Base-by-base conservation (phyloP, 2,329 filamentous ascomycete genomes). In the Verticillium isaacii region DNA sequence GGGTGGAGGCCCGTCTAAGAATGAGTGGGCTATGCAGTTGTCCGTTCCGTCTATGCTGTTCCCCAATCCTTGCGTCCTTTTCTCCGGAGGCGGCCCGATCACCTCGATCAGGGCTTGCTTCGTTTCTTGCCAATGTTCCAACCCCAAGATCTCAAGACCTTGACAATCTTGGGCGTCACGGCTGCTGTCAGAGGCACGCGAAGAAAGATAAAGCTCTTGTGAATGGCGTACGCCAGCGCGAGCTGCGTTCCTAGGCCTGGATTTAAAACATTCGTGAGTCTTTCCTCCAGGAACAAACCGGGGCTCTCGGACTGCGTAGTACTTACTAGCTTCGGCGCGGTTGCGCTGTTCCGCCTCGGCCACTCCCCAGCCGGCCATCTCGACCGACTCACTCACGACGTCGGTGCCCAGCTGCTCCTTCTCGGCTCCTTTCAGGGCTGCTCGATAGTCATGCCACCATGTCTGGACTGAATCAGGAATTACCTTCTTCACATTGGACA, bases 161-260 rank as follows among this genome's bases (percentile, higher is more conserved):
- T 96, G 70, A 97, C 95, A n/a, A 98, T 89, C 77, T 96, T 97
- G 1, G 95, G 95, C 9, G 92, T 93, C 37, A 98, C 83, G 2
- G 93, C 94, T 14, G 92, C 93, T 1, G 95, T 95, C 66, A 98
- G 78, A 9, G 95, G 95, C 11, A 99, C 92, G n/a, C 95, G 87
- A 67, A 98, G 76, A 75, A 99, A 97, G 70, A 99, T 97, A 75
- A 98, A 92, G 68, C 91, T 96, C 79, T 99, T 99, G 82, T 99
- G 95, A 62, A 99, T 92, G 32, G 94, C 94, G 72, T 99, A 99
- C 14, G 95, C 95, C 57, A 99, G 84, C 17, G 92, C 93, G 34
- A 99, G 80, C 73, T 97, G 93, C 9, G 95, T 98, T 59, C 82
- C 85, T 37, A 89, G 74, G 68, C 86, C 86, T 89, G 65, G 45